Evolutionary conservation across 73 alveolate genomes (phyloP).

Genomic region (Paraurostyla sp.): DNA sequence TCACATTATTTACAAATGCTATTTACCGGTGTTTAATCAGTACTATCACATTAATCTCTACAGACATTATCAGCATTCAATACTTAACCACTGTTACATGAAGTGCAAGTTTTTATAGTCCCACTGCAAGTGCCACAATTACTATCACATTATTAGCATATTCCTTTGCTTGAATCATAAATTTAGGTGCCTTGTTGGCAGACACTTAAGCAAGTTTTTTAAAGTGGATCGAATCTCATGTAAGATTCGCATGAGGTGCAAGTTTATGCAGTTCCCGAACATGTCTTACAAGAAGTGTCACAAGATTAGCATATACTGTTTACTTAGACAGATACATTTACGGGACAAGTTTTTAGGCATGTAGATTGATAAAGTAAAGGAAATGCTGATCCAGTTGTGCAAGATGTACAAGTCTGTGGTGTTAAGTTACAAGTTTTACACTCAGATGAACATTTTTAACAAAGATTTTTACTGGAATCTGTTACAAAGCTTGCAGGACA

Average conservation of each 20-base stretch:
- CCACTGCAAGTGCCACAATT: slow-evolving; percentile 71
- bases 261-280: slow-evolving; percentile 49
- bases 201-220: slow-evolving; percentile 6
- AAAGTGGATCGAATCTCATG: slow-evolving; percentile 55
- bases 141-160: slow-evolving; percentile 46
- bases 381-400: slow-evolving; percentile 1
- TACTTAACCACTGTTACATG: slow-evolving; percentile 51
- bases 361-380: slow-evolving; percentile 33
- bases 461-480: slow-evolving; percentile 40
- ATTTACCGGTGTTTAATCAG: slow-evolving; percentile 47
- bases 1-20: slow-evolving; percentile 58
- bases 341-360: slow-evolving; percentile 60
- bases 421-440: slow-evolving; percentile 64
- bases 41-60: slow-evolving; percentile 21
- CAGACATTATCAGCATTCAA: slow-evolving; percentile 59
- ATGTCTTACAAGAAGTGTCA: slow-evolving; percentile 59
- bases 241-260: slow-evolving; percentile 63
- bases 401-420: slow-evolving; percentile 62
- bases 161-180: not conserved
- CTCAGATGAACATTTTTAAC: slow-evolving; percentile 51
- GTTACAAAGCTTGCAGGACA: slow-evolving; percentile 60
- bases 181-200: slow-evolving; percentile 64
- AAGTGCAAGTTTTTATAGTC: slow-evolving; percentile 67
- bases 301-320: slow-evolving; percentile 46
- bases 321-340: slow-evolving; percentile 6